A percentile compares a stretch with the other conserved stretches of the same genome.
These are phyloP conservation scores for Basidioascus undulatus DNA, from an alignment of 768 basidiomycete genomes.

Conservation along the genomic window DNA sequence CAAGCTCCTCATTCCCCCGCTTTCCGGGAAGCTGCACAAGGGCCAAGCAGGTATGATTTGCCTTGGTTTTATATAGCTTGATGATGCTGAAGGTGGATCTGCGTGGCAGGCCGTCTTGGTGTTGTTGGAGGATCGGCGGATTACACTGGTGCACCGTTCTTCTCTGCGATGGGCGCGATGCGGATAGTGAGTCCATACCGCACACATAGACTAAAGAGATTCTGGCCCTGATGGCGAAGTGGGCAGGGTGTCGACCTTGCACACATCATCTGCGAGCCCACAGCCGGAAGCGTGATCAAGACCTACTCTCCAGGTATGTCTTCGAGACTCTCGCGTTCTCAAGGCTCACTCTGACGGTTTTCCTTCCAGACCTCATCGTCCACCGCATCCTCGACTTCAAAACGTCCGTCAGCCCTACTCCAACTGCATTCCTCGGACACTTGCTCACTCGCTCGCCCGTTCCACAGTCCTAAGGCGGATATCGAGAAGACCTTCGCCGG, in stretches of 20 bases:
- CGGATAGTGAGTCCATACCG: constrained; percentile 32
- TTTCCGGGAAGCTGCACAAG: constrained; percentile 72
- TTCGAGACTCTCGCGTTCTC: neutral
- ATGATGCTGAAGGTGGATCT: neutral
- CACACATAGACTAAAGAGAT: neutral
- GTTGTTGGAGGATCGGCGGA: constrained; percentile 84
- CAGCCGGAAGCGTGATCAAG: constrained; percentile 80
- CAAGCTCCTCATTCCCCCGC: constrained; percentile 65
- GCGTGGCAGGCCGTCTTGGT: constrained; percentile 48
- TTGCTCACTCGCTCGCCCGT: neutral
- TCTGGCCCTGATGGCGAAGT: no score
- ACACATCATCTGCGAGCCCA: constrained; percentile 90
- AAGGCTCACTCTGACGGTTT: neutral
- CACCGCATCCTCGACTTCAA: constrained; percentile 67
- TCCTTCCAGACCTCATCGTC: constrained; percentile 57
- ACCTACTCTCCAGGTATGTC: constrained; percentile 48
- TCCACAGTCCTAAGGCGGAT: constrained; percentile 19
- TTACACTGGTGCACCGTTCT: constrained; percentile 92
- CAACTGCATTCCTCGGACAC: no score
- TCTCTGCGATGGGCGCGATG: constrained; percentile 73
- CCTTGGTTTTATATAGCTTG: neutral
- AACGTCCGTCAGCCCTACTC: constrained; percentile 32
- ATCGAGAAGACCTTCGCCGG: constrained; percentile 22
- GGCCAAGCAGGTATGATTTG: constrained; percentile 52
- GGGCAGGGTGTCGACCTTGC: constrained; percentile 75